phyloP scores from a whole-genome alignment of 805 yeast genomes.

The Danielia oregonensis region DNA sequence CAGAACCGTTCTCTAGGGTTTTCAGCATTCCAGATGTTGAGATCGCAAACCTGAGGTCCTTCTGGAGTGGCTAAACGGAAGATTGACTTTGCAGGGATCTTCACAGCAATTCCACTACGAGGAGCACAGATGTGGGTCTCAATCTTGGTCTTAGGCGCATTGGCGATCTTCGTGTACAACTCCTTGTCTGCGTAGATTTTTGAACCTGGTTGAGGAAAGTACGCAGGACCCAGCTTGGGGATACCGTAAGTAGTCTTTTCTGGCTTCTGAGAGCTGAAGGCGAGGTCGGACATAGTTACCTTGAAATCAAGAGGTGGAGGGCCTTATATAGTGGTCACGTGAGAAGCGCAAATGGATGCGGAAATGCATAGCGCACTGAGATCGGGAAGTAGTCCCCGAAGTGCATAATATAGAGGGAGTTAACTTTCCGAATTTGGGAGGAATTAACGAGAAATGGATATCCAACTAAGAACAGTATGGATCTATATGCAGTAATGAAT shows the following conservation, averaged over 20 bases:
- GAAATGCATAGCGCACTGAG: no score
- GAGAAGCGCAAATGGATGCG: no score
- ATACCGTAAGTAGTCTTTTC: conserved; percentile 31
- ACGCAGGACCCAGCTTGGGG: conserved; percentile 51
- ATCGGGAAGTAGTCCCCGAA: no score
- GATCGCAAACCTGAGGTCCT: conserved; percentile 70
- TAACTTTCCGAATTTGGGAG: no score
- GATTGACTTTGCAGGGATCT: conserved; percentile 57
- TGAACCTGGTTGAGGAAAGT: conserved; percentile 53
- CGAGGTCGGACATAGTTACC: conserved; percentile 6
- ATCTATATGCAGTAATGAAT: no score
- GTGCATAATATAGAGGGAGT: no score
- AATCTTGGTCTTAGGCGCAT: conserved; percentile 40
- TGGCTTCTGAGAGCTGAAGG: conserved; percentile 25
- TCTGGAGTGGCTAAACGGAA: conserved; percentile 61
- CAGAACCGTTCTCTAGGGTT: conserved; percentile 64
- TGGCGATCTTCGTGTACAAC: conserved; percentile 44
- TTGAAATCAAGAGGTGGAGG: no score
- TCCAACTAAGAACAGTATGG: no score
- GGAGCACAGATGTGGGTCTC: conserved; percentile 46
- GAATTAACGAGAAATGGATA: no score
- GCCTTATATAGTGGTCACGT: no score
- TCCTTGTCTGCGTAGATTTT: conserved; percentile 48
- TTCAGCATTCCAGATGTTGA: conserved; percentile 59
- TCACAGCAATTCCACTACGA: conserved; percentile 58